A percentile compares a stretch with the other conserved stretches of the same genome.
Conservation (phyloP, 768 basidiomycete genomes). For the Exsudoporus frostii region DNA sequence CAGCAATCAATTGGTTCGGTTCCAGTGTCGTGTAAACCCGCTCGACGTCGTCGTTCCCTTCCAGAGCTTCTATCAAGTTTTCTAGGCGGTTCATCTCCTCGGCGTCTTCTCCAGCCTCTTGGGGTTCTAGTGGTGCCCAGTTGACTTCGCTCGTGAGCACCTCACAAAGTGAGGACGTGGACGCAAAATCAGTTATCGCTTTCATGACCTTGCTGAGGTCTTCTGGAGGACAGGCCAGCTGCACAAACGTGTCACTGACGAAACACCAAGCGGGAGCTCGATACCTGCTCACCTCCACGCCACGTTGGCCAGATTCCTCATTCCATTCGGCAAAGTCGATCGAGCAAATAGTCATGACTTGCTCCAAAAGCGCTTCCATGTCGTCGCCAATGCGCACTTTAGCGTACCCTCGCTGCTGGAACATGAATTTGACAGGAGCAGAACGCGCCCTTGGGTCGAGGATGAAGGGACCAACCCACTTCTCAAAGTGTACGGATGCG, state of each 20-base stretch:
- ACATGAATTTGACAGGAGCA: conserved; percentile 65
- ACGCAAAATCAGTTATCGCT: conserved; percentile 26
- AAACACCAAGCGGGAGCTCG: background rate
- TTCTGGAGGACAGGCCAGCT: conserved; percentile 48
- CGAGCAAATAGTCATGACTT: conserved; percentile 38
- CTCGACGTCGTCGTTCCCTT: conserved; percentile 55
- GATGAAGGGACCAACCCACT: background rate
- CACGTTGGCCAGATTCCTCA: conserved; percentile 33
- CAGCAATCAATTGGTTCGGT: conserved; percentile 24
- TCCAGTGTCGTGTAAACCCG: conserved; percentile 57
- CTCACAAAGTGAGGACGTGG: conserved; percentile 32
- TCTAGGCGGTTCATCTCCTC: conserved; percentile 36
- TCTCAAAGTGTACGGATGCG: conserved; percentile 4
- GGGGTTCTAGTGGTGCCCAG: conserved; percentile 49
- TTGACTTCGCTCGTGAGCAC: conserved; percentile 50
- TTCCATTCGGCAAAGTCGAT: conserved; percentile 44
- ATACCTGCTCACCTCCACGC: conserved; percentile 31
- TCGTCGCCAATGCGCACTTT: conserved; percentile 39
- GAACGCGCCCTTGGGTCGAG: conserved; percentile 48
- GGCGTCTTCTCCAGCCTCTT: conserved; percentile 37
- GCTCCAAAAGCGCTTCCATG: conserved; percentile 37
- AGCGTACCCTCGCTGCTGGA: conserved; percentile 53
- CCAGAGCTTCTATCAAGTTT: conserved; percentile 48
- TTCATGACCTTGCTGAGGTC: conserved; percentile 38
- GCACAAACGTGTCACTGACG: background rate